Conservation (phyloP, 331 rosid genomes). For the Rhamnella rubrinervis region DNA sequence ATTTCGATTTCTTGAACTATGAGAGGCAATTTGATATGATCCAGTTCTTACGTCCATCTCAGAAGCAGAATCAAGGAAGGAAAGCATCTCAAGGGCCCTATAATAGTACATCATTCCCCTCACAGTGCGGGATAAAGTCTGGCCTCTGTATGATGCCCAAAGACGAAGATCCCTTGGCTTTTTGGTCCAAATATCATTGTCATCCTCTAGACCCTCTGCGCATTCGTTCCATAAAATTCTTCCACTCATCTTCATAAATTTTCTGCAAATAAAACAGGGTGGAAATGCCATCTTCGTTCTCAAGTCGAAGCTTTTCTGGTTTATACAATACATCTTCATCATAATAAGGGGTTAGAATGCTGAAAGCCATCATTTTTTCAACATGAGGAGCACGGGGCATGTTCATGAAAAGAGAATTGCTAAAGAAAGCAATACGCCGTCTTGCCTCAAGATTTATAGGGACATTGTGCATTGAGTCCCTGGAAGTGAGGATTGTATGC, state of each 20-base stretch:
- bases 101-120: conserved; percentile 97
- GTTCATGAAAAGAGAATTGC: conserved; percentile 95
- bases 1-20: conserved; percentile 40
- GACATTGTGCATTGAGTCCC: conserved; percentile 80
- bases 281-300: conserved; percentile 91
- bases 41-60: conserved; percentile 64
- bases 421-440: conserved; percentile 81
- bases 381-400: conserved; percentile 90
- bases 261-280: conserved; percentile 84
- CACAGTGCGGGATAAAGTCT: conserved; percentile 87
- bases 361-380: conserved; percentile 92
- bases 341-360: conserved; percentile 86
- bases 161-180: conserved; percentile 68
- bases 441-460: conserved; percentile 84
- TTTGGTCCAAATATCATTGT: conserved; percentile 54
- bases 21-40: conserved; percentile 53
- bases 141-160: conserved; percentile 98
- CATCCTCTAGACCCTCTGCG: conserved; percentile 64
- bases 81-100: conserved; percentile 86
- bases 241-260: conserved; percentile 93
- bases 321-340: conserved; percentile 81
- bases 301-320: conserved; percentile 56
- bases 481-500: conserved; percentile 77
- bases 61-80: conserved; percentile 84
- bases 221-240: conserved; percentile 87